phyloP scores from a whole-genome alignment of 2,329 filamentous ascomycete species.

The Aphanocladium album region DNA sequence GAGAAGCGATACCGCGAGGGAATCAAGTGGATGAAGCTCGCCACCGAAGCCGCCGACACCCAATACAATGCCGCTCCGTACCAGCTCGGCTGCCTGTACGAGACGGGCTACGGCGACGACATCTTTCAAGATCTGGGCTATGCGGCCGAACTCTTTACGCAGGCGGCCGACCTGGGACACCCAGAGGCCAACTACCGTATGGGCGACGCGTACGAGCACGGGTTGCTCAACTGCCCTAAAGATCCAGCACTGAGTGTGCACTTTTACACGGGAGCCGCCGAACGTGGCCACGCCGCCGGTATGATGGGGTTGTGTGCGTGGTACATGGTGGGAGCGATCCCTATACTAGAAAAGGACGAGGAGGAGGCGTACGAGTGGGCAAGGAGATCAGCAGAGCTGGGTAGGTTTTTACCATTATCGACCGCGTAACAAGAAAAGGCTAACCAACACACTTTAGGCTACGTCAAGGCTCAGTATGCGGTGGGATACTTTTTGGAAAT shows the following conservation, averaged over 20 bases:
- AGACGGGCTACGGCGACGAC: constrained; percentile 90
- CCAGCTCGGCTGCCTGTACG: constrained; percentile 82
- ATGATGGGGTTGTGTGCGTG: constrained; percentile 99
- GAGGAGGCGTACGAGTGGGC: constrained; percentile 97
- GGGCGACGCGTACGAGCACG: constrained; percentile 96
- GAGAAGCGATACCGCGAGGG: constrained; percentile 84
- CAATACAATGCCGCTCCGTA: constrained; percentile 94
- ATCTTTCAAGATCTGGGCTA: constrained; percentile 88
- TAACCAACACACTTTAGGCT: constrained; percentile 41
- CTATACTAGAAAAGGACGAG: constrained; percentile 90
- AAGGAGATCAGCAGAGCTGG: constrained; percentile 74
- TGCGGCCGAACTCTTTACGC: constrained; percentile 88
- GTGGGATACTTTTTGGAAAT: constrained; percentile 97
- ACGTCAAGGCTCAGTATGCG: constrained; percentile 79
- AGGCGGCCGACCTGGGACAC: constrained; percentile 88
- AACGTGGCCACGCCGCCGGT: constrained; percentile 73
- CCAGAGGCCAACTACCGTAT: constrained; percentile 79
- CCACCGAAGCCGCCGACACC: constrained; percentile 78
- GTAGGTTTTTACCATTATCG: constrained; percentile 46
- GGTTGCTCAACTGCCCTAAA: constrained; percentile 76
- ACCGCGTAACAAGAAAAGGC: neutral
- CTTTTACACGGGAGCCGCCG: constrained; percentile 92
- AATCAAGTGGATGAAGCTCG: constrained; percentile 93
- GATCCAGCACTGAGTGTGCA: constrained; percentile 93
- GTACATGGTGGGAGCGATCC: constrained; percentile 94